A percentile compares a stretch with the other conserved stretches of the same genome.
Conservation (phyloP, 257 asterid species). For the Solanum lycopersicoides region DNA sequence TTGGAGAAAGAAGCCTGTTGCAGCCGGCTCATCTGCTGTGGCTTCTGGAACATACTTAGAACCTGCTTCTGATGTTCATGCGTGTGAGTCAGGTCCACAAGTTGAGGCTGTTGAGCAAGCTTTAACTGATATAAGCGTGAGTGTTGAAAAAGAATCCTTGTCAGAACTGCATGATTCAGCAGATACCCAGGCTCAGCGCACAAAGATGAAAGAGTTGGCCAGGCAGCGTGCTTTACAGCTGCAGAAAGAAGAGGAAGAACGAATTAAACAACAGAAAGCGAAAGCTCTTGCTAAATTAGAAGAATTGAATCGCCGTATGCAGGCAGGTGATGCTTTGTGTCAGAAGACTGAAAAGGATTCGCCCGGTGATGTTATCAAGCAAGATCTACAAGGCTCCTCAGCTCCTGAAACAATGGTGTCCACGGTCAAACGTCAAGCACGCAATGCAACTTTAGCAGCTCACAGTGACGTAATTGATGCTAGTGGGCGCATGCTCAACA, state of each 20-base stretch:
- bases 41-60: constrained; percentile 13
- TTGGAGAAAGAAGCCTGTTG: constrained; percentile 35
- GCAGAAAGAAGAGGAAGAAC: constrained; percentile 93
- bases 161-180: constrained; percentile 40
- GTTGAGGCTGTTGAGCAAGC: constrained; percentile 32
- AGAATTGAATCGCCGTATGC: constrained; percentile 78
- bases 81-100: constrained; percentile 17
- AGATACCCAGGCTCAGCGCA: constrained; percentile 78
- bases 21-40: constrained; percentile 28
- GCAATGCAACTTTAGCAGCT: constrained; percentile 12
- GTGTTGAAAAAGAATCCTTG: constrained; percentile 32
- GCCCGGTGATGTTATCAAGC: constrained; percentile 4
- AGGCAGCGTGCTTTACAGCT: constrained; percentile 72
- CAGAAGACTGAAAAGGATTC: constrained; percentile 27
- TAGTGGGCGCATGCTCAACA: constrained; percentile 10
- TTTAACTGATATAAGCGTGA: constrained; percentile 16
- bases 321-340: constrained; percentile 34
- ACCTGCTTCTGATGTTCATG: constrained; percentile 19
- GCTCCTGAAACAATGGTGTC: constrained; percentile 21
- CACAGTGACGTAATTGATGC: constrained; percentile 15
- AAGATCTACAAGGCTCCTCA: constrained; percentile 22
- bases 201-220: constrained; percentile 59
- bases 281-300: constrained; percentile 90
- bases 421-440: constrained; percentile 22
- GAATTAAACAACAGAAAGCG: constrained; percentile 78